Percentiles rank a stretch among this genome's conserved stretches.
Evolutionary conservation across 2,329 filamentous ascomycete genomes (phyloP).

Genomic region (Fusarium lyarnte): DNA sequence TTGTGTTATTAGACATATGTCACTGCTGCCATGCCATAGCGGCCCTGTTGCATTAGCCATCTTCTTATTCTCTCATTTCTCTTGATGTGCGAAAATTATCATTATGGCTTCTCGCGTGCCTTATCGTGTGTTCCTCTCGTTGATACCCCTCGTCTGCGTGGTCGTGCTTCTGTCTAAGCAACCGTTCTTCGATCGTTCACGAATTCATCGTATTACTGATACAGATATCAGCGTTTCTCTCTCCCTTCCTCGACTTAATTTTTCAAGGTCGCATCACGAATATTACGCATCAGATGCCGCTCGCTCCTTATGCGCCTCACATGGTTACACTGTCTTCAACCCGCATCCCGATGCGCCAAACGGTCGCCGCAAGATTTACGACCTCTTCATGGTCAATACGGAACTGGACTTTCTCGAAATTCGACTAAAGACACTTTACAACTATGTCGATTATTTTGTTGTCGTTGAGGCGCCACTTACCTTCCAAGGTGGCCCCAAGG

Average conservation of each 20-base stretch:
- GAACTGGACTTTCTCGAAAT: slow-evolving; percentile 75
- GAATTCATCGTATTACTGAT: slow-evolving; percentile 32
- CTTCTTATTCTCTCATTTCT: neutral
- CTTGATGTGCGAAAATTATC: neutral
- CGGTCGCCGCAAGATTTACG: slow-evolving; percentile 51
- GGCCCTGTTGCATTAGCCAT: neutral
- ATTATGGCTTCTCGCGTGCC: slow-evolving; percentile 20
- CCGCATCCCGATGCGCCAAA: slow-evolving; percentile 30
- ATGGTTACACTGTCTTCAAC: slow-evolving; percentile 46
- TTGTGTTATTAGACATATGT: neutral
- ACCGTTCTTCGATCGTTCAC: slow-evolving; percentile 27
- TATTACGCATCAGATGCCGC: slow-evolving; percentile 46
- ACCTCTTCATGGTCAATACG: slow-evolving; percentile 69
- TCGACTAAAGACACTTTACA: slow-evolving; percentile 65
- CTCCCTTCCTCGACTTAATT: slow-evolving; percentile 41
- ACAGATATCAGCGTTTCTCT: slow-evolving; percentile 35
- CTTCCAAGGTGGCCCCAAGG: slow-evolving; percentile 67
- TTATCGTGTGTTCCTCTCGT: slow-evolving; percentile 9
- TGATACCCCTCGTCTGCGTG: slow-evolving; percentile 16
- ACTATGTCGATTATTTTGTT: slow-evolving; percentile 72
- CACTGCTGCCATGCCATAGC: neutral
- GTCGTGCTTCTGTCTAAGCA: slow-evolving; percentile 29
- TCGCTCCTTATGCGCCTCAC: slow-evolving; percentile 45
- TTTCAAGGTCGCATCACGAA: slow-evolving; percentile 32
- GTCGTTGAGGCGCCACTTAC: slow-evolving; percentile 68